Evolutionary conservation across 768 basidiomycete species (phyloP).

Genomic region (Kwoniella europaea): DNA sequence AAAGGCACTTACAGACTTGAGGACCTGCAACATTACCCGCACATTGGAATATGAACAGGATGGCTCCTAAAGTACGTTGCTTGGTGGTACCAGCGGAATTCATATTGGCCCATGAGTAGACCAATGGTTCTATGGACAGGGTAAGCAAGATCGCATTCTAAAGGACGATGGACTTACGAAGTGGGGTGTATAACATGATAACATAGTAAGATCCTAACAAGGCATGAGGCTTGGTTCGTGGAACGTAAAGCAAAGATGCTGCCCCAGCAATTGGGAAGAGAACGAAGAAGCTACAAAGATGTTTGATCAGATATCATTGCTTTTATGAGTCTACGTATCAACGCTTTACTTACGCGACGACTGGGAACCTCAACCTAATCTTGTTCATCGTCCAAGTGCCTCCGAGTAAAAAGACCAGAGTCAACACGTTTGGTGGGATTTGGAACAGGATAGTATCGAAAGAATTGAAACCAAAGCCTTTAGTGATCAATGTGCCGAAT

Average conservation of each 20-base stretch:
- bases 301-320: neutral
- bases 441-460: conserved; percentile 36
- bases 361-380: conserved; percentile 30
- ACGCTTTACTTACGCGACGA: conserved; percentile 27
- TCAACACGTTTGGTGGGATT: conserved; percentile 35
- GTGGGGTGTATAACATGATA: conserved; percentile 32
- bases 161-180: conserved; percentile 23
- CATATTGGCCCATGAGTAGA: conserved; percentile 46
- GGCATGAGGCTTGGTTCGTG: conserved; percentile 28
- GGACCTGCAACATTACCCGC: conserved; percentile 45
- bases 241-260: conserved; percentile 33
- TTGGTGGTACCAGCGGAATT: conserved; percentile 48
- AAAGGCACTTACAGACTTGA: conserved; percentile 29
- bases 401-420: conserved; percentile 16
- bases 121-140: conserved; percentile 22
- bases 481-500: conserved; percentile 37
- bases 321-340: too few species aligned
- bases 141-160: neutral
- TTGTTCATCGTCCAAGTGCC: conserved; percentile 37
- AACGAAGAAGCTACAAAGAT: conserved; percentile 15
- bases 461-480: conserved; percentile 34
- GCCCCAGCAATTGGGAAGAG: conserved; percentile 45
- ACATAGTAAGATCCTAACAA: conserved; percentile 31
- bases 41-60: conserved; percentile 35
- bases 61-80: conserved; percentile 29